Base-by-base conservation (phyloP, 2,329 filamentous ascomycete genomes). In the Alternaria arbusti region DNA sequence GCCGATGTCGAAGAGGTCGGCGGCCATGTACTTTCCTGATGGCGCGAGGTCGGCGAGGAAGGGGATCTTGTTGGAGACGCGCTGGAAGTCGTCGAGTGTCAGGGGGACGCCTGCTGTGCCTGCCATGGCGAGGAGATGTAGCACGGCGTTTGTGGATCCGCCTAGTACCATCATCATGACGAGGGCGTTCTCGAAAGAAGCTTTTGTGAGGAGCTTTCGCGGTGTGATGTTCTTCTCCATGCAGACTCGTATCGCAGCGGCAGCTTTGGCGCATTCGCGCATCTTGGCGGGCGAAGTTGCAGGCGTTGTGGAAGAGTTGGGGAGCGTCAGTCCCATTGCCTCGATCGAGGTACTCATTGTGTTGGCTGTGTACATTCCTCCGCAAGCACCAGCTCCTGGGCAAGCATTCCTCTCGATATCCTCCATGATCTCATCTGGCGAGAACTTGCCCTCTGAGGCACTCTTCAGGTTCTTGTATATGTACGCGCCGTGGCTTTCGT, bases 291-390 rank as follows among this genome's bases (percentile, higher is more conserved):
- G 92, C 4, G 90, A 92, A 17, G 88, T 86, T 1, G 94, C 94
- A 2, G 93, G 93, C 57, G 89, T 96, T 1, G 91, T 94, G 0
- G 92, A 94, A 0, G 92, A 96, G 1, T 93, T 93, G 0, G 94
- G 93, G 8, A 97, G 85, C 0, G 89, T 89, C 28, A 97, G 84
- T 26, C 94, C 94, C 86, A 97, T 93, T 45, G 92, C 92, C 83
- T 36, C 49, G 15, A 51, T 51, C 49, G 49, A 51, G 4, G 92
- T 95, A 5, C 93, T 92, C 92, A 97, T 95, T 23, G 93, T 97
- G 82, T 97, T 97, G 68, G 94, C 94, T 1, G 94, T 97, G 82
- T 94, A 97, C 94, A 97, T 97, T 17, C 94, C 93, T 50, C 93
- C 93, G 68, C 93, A 97, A 1, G 92, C 94, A 28, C 93, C 93